Evolutionary conservation across 129 eudicot genomes (phyloP), one percentile per base, ranked within the genome.

Genomic region (Silybum marianum): DNA sequence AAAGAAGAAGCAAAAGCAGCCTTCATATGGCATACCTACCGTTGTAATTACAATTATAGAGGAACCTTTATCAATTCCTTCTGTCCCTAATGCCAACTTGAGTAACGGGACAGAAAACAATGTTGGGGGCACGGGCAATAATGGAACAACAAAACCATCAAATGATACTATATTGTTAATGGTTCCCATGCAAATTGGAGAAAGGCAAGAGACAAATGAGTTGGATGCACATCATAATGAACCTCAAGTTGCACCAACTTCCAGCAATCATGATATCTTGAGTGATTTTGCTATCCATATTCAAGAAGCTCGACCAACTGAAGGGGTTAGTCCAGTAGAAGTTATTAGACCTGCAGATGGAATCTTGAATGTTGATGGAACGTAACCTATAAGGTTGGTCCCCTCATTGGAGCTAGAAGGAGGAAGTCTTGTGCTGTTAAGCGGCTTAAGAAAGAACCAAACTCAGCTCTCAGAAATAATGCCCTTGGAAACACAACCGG

Each of bases 371-470:
- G 83, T 26, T 73, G 86, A 78, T 79, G 83, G 79, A 65, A 65
- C 24, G 19, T 86, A 78, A 38, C 9, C 74, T 21, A 76, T 71
- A 78, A 89, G 82, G 34, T 24, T 81, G 67, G 87, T 82, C 89
- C 87, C 0, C 83, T 80, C 16, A 60, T 81, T 84, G 87, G 93
- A 51, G 83, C 98, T 62, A 85, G 83, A 42, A 88, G 86, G 82
- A 92, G 97, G 87, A 95, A 95, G 51, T 86, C 98, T 22, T 91
- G 88, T 78, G 90, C 85, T 44, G 98, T 95, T 18, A 89, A 84
- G 70, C 85, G 97, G 89, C 93, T 89, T 80, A 86, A 82, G 78
- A 83, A 84, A 39, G 92, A 88, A 13, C 54, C 86, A 32, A 73
- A 71, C 42, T 63, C 84, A 1, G 39, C 26, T 69, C 25, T 69